A percentile compares a stretch with the other conserved stretches of the same genome.
Evolutionary conservation across 2,329 filamentous ascomycete genomes (phyloP).

Genomic region (Stemphylium lycopersici): DNA sequence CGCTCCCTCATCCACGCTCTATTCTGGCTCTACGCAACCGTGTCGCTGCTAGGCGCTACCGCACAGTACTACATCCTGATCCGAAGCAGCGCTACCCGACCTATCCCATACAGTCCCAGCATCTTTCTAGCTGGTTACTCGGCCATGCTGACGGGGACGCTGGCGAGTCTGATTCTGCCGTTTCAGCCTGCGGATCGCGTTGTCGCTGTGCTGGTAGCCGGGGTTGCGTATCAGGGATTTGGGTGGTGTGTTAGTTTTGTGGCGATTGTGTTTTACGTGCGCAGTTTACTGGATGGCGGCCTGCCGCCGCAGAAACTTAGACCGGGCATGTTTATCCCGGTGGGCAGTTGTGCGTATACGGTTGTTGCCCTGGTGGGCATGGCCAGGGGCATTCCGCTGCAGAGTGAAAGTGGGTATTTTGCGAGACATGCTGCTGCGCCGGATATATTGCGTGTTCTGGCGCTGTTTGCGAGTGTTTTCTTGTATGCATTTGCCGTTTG

Average conservation of each 20-base stretch:
- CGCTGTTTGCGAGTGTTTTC: conserved; percentile 56
- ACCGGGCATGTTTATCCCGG: conserved; percentile 74
- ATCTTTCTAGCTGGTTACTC: conserved; percentile 74
- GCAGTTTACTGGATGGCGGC: conserved; percentile 67
- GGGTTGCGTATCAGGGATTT: conserved; percentile 71
- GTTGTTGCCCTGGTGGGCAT: conserved; percentile 73
- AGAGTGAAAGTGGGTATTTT: conserved; percentile 39
- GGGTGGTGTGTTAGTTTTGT: conserved; percentile 69
- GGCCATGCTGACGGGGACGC: conserved; percentile 72
- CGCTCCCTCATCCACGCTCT: conserved; percentile 39
- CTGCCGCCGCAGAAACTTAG: conserved; percentile 66
- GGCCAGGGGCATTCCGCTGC: conserved; percentile 58
- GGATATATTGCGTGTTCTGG: conserved; percentile 50
- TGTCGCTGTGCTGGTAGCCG: conserved; percentile 67
- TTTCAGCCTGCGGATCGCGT: conserved; percentile 62
- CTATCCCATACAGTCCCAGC: conserved; percentile 71
- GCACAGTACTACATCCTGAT: conserved; percentile 68
- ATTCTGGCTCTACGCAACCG: conserved; percentile 52
- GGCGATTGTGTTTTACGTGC: conserved; percentile 72
- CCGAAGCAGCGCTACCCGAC: conserved; percentile 58
- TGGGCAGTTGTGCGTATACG: conserved; percentile 73
- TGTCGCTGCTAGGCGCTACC: conserved; percentile 43
- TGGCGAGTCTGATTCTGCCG: conserved; percentile 67
- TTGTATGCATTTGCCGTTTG: conserved; percentile 67
- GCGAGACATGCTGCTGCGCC: conserved; percentile 22